phyloP scores from a whole-genome alignment of 2,329 filamentous ascomycete genomes.

The Penicillium sp. region DNA sequence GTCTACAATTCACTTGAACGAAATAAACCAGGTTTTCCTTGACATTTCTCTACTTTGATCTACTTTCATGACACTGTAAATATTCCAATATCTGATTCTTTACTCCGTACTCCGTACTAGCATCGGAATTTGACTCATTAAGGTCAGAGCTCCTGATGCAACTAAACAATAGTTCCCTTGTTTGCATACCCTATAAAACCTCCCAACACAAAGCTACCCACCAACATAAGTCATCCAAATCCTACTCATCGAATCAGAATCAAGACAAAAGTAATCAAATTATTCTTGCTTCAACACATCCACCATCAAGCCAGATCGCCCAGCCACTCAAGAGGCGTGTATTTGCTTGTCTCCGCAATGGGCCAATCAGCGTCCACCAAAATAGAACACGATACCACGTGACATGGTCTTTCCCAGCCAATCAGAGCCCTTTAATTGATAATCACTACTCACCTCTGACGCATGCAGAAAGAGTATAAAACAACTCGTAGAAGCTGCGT shows the following conservation, averaged over 20 bases:
- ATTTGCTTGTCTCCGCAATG: not conserved
- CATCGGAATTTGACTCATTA: not conserved
- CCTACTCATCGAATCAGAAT: conserved; percentile 12
- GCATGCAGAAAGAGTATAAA: conserved; percentile 23
- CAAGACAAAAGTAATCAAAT: conserved; percentile 14
- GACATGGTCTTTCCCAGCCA: conserved; percentile 6
- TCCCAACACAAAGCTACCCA: not conserved
- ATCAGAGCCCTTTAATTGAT: conserved; percentile 29
- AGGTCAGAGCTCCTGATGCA: conserved; percentile 1
- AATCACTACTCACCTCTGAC: conserved; percentile 23
- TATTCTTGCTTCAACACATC: not conserved
- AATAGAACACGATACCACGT: conserved; percentile 5
- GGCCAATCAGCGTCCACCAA: conserved; percentile 16
- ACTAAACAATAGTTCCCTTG: conserved; percentile 4
- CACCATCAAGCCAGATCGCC: not conserved
- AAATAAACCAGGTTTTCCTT: not conserved
- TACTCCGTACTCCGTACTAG: not conserved
- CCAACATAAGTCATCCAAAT: not conserved
- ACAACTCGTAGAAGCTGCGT: not conserved
- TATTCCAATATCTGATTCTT: not conserved
- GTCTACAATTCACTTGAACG: not conserved
- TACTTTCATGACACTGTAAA: not conserved
- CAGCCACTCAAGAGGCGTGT: not conserved
- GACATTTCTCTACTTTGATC: not conserved
- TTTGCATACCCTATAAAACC: not conserved